Percentiles rank a stretch among this genome's conserved stretches.
These are phyloP conservation scores for Ophiostoma australiae DNA, from an alignment of 2,329 filamentous ascomycete species.

Conservation along the genomic window DNA sequence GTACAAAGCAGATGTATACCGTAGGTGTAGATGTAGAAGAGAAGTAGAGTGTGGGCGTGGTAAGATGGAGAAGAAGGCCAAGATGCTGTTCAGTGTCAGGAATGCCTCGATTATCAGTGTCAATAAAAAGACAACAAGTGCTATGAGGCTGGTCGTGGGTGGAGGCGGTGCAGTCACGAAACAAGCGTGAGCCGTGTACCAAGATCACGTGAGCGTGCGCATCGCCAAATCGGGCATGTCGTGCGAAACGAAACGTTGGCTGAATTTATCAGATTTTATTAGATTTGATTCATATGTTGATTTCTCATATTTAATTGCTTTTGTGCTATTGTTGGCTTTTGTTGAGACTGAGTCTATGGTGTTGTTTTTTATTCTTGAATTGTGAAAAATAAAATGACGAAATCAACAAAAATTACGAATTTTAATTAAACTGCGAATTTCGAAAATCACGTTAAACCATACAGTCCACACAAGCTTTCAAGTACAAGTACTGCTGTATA, in stretches of 20 bases:
- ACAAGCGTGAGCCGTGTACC: neutral
- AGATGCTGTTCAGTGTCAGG: neutral
- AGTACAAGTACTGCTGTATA: too few species aligned
- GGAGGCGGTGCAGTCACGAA: neutral
- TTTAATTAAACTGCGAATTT: too few species aligned
- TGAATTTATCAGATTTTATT: neutral
- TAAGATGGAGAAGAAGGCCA: neutral
- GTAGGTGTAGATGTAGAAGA: neutral
- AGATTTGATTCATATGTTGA: too few species aligned
- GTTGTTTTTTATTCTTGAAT: too few species aligned
- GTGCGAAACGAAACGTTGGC: neutral
- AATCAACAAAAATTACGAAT: too few species aligned
- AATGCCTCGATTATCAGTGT: neutral
- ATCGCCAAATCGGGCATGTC: conserved; percentile 1
- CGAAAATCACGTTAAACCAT: too few species aligned
- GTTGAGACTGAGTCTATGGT: too few species aligned
- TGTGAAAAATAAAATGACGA: too few species aligned
- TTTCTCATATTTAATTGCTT: too few species aligned
- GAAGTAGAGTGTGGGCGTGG: neutral
- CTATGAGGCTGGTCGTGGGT: neutral
- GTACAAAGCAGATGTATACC: neutral
- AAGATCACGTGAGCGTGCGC: neutral
- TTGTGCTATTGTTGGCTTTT: too few species aligned
- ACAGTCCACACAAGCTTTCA: too few species aligned
- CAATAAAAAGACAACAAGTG: neutral